Evolutionary conservation across 2,329 filamentous ascomycete genomes (phyloP).

Genomic region (Phyllosticta capitalensis): DNA sequence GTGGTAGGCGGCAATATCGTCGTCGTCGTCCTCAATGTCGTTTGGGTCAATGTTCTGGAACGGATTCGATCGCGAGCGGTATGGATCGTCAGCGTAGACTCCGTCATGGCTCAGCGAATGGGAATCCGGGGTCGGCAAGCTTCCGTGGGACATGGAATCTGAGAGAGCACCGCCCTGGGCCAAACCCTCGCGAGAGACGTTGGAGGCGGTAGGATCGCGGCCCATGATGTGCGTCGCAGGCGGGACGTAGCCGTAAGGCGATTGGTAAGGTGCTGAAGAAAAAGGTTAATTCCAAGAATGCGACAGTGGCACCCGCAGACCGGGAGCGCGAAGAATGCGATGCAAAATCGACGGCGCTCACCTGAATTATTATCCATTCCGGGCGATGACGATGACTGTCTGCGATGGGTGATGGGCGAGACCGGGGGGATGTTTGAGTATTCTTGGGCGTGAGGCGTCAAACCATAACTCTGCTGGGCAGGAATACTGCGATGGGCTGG

Average conservation of each 20-base stretch:
- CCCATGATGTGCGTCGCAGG: slow-evolving; percentile 27
- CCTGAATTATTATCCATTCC: slow-evolving; percentile 57
- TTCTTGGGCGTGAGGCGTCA: not conserved
- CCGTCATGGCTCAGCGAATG: slow-evolving; percentile 23
- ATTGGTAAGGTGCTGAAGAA: slow-evolving; percentile 1
- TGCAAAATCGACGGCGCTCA: too few relatives aligned
- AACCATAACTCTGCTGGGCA: not conserved
- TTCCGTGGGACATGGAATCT: slow-evolving; percentile 35
- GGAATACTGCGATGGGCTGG: slow-evolving; percentile 1
- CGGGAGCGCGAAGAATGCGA: not conserved
- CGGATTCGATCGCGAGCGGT: slow-evolving; percentile 36
- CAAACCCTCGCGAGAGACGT: slow-evolving; percentile 26
- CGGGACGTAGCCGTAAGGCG: slow-evolving; percentile 7
- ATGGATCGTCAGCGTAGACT: slow-evolving; percentile 50
- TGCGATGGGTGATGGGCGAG: not conserved
- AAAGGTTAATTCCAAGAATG: not conserved
- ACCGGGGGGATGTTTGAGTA: not conserved
- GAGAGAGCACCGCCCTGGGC: slow-evolving; percentile 14
- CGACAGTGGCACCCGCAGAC: not conserved
- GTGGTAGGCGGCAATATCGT: slow-evolving; percentile 43
- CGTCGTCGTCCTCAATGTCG: slow-evolving; percentile 76
- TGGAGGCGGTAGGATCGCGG: slow-evolving; percentile 27
- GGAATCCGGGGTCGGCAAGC: slow-evolving; percentile 39
- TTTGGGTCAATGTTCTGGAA: slow-evolving; percentile 58
- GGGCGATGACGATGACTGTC: slow-evolving; percentile 39